These are phyloP conservation scores for Ascodesmis nigricans DNA, from an alignment of 495 filamentous ascomycete genomes.

Conservation along the genomic window DNA sequence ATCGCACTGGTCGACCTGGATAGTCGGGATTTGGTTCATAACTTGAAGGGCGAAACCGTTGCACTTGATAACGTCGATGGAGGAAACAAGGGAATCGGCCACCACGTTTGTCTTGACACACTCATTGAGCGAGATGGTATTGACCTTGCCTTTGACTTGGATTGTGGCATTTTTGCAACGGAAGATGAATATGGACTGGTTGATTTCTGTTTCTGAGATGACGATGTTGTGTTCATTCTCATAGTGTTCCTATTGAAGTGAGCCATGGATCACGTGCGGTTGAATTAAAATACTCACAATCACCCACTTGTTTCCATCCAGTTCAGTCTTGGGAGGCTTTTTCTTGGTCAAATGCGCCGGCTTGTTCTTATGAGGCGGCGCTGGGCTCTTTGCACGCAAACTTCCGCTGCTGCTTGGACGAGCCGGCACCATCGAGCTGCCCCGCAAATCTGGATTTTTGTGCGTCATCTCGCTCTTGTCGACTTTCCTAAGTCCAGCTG, in stretches of 20 bases:
- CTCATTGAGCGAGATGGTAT: slow-evolving; percentile 85
- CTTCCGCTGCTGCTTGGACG: slow-evolving; percentile 29
- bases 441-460: slow-evolving; percentile 84
- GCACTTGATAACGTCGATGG: slow-evolving; percentile 82
- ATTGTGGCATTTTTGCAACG: slow-evolving; percentile 79
- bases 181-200: slow-evolving; percentile 78
- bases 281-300: slow-evolving; percentile 30
- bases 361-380: slow-evolving; percentile 78
- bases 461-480: slow-evolving; percentile 91
- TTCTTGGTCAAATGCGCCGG: slow-evolving; percentile 83
- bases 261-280: slow-evolving; percentile 1
- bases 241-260: slow-evolving; percentile 49
- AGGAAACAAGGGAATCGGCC: slow-evolving; percentile 72
- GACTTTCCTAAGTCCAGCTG: slow-evolving; percentile 71
- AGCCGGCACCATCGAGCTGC: slow-evolving; percentile 43
- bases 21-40: slow-evolving; percentile 56
- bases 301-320: slow-evolving; percentile 90
- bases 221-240: slow-evolving; percentile 49
- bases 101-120: slow-evolving; percentile 62
- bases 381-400: slow-evolving; percentile 53
- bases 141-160: slow-evolving; percentile 74
- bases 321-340: slow-evolving; percentile 75
- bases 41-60: slow-evolving; percentile 83
- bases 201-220: slow-evolving; percentile 53
- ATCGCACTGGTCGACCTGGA: slow-evolving; percentile 83